These are phyloP conservation scores for Ascoidea asiatica DNA, from an alignment of 805 yeast species.

Conservation along the genomic window DNA sequence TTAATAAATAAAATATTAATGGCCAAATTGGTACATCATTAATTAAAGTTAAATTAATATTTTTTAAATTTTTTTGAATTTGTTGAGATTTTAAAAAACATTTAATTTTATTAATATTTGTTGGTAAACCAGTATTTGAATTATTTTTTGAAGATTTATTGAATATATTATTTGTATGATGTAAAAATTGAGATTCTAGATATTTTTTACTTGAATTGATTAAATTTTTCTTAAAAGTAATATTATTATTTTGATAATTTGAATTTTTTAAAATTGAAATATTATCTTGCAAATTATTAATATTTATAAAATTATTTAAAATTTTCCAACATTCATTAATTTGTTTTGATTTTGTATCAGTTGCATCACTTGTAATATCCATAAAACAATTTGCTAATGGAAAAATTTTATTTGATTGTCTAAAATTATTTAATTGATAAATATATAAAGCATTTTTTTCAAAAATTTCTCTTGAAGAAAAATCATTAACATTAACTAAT, in stretches of 20 bases:
- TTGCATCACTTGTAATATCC: conserved; percentile 40
- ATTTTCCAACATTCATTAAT: conserved; percentile 65
- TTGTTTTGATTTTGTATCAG: conserved; percentile 57
- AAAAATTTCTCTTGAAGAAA: conserved; percentile 36
- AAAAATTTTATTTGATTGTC: conserved; percentile 37
- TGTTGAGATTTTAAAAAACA: conserved; percentile 37
- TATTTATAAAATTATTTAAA: conserved; percentile 30
- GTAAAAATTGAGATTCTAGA: conserved; percentile 68
- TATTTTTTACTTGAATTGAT: conserved; percentile 41
- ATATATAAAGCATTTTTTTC: conserved; percentile 65
- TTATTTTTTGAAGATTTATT: conserved; percentile 25
- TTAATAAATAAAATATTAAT: conserved; percentile 62
- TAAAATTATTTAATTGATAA: conserved; percentile 54
- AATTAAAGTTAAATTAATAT: conserved; percentile 44
- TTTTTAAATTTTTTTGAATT: conserved; percentile 29
- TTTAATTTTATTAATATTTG: conserved; percentile 57
- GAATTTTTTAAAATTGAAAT: conserved; percentile 9
- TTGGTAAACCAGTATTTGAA: conserved; percentile 46
- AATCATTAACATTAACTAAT: conserved; percentile 25
- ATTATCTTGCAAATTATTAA: conserved; percentile 17
- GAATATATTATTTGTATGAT: conserved; percentile 55
- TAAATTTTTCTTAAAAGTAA: conserved; percentile 27
- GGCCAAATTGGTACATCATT: conserved; percentile 96
- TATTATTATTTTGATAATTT: conserved; percentile 6
- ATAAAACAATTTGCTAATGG: conserved; percentile 49